A percentile compares a stretch with the other conserved stretches of the same genome.
Conservation (phyloP, 2,329 filamentous ascomycete genomes). For the Pseudogymnoascus sp. region DNA sequence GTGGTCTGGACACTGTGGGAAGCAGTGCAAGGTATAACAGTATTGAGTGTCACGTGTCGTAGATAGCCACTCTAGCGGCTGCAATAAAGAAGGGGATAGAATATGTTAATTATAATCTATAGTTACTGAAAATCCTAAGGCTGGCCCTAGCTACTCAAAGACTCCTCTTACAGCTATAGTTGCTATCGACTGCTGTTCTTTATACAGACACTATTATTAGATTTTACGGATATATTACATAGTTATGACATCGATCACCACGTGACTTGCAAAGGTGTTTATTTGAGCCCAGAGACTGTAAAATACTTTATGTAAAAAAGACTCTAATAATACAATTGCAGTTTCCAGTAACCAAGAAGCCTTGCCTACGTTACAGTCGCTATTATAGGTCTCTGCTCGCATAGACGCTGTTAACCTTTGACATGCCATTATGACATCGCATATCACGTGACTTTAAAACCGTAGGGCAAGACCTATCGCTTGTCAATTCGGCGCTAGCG, state of each 20-base stretch:
- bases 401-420: not conserved
- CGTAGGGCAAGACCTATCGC: slow-evolving; percentile 9
- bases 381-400: not conserved
- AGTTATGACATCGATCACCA: not conserved
- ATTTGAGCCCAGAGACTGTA: not conserved
- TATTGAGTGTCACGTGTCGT: not conserved
- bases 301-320: not conserved
- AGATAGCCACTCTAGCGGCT: not conserved
- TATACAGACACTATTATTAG: not conserved
- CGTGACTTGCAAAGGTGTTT: not conserved
- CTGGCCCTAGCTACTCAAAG: not conserved
- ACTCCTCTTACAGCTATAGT: not conserved
- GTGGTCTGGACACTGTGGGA: not conserved
- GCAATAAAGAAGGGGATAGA: not conserved
- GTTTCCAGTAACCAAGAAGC: not conserved
- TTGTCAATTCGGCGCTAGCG: slow-evolving; percentile 9
- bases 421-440: not conserved
- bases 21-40: not conserved
- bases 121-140: not conserved
- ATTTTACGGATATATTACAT: not conserved
- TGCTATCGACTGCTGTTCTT: not conserved
- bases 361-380: not conserved
- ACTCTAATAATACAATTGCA: not conserved
- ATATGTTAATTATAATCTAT: not conserved
- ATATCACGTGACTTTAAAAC: not conserved